A percentile compares a stretch with the other conserved stretches of the same genome.
These are phyloP conservation scores for Sclerotinia sclerotiorum DNA, from an alignment of 2,329 filamentous ascomycete genomes.

Conservation along the genomic window DNA sequence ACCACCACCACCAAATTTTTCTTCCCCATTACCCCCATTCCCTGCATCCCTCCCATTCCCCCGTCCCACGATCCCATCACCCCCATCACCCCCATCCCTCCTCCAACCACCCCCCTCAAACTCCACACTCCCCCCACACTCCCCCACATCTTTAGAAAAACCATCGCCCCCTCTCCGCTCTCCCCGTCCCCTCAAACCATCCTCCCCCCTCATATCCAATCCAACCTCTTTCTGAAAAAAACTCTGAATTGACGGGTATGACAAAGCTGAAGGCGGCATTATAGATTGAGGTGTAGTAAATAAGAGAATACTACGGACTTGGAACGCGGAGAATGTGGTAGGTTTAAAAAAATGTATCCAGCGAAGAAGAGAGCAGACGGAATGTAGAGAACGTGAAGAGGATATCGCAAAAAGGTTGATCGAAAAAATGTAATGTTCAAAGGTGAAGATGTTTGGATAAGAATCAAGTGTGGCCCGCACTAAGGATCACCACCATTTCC, in stretches of 20 bases:
- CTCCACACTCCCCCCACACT: neutral
- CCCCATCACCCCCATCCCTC: neutral
- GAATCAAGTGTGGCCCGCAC: neutral
- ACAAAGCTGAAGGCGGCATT: slow-evolving; percentile 25
- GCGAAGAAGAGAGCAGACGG: too few species aligned
- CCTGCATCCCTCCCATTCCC: too few species aligned
- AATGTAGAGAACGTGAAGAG: too few species aligned
- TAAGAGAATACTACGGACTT: too few species aligned
- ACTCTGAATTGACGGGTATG: slow-evolving; percentile 37
- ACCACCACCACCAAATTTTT: too few species aligned
- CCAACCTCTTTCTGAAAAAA: slow-evolving; percentile 35
- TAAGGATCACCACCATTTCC: neutral
- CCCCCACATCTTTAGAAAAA: neutral
- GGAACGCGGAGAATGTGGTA: too few species aligned
- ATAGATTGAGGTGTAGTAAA: neutral
- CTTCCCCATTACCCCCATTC: too few species aligned
- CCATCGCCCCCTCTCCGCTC: neutral
- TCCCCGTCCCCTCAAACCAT: neutral
- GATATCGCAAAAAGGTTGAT: neutral
- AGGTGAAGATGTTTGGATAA: slow-evolving; percentile 1
- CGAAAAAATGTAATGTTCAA: neutral
- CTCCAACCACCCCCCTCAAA: neutral
- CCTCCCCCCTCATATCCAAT: neutral
- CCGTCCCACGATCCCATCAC: neutral
- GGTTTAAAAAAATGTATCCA: too few species aligned